phyloP scores from a whole-genome alignment of 2,329 filamentous ascomycete genomes.

The Scortechinia acanthostroma region DNA sequence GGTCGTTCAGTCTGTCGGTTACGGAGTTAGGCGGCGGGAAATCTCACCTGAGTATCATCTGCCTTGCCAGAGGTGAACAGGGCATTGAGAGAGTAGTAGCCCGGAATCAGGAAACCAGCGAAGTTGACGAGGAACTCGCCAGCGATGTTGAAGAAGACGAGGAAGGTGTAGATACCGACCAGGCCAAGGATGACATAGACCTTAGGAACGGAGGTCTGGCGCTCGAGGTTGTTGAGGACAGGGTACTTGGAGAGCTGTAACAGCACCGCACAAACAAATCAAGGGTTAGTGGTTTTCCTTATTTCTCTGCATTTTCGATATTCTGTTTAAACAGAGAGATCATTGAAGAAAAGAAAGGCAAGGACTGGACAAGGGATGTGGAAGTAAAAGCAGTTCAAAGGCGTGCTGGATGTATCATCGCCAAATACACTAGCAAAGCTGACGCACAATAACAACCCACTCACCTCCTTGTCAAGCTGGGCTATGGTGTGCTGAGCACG shows the following conservation, averaged over 20 bases:
- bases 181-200: slow-evolving; percentile 61
- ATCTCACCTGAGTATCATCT: slow-evolving; percentile 57
- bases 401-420: too few species aligned
- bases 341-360: too few species aligned
- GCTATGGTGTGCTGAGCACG: slow-evolving; percentile 55
- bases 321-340: too few species aligned
- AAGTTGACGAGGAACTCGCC: slow-evolving; percentile 64
- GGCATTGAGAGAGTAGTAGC: slow-evolving; percentile 60
- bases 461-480: slow-evolving; percentile 64
- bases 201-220: slow-evolving; percentile 62
- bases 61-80: slow-evolving; percentile 50
- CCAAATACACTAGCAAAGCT: slow-evolving; percentile 11
- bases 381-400: too few species aligned
- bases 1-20: slow-evolving; percentile 2
- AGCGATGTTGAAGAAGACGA: slow-evolving; percentile 67
- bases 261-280: slow-evolving; percentile 8
- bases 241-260: slow-evolving; percentile 59
- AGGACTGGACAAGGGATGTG: too few species aligned
- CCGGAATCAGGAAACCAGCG: slow-evolving; percentile 57
- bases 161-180: slow-evolving; percentile 61
- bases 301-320: too few species aligned
- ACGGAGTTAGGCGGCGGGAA: slow-evolving; percentile 4
- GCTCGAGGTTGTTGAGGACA: slow-evolving; percentile 60
- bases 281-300: background rate
- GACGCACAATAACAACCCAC: slow-evolving; percentile 14